Percentiles rank a stretch among this genome's conserved stretches.
Evolutionary conservation across 805 yeast genomes (phyloP).

Genomic region (Kodamaea nitidulidarum): DNA sequence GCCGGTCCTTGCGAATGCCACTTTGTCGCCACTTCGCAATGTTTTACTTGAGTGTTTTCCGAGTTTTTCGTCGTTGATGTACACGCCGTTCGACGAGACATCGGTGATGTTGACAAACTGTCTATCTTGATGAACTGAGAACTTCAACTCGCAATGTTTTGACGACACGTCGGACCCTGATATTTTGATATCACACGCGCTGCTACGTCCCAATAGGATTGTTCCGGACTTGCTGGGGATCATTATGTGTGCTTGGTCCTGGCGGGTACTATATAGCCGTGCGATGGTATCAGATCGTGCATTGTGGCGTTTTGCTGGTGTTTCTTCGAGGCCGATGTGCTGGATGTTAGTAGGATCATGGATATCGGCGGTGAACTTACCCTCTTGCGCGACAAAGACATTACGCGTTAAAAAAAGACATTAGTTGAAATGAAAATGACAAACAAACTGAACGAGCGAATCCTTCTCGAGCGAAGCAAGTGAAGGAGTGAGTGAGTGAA

Average conservation of each 20-base stretch:
- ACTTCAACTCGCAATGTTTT: constrained; percentile 52
- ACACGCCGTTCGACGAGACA: constrained; percentile 62
- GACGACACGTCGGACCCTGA: constrained; percentile 62
- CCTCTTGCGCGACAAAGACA: constrained; percentile 25
- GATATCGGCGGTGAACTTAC: constrained; percentile 14
- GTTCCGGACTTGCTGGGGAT: constrained; percentile 23
- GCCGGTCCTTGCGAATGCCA: constrained; percentile 52
- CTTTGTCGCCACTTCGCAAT: constrained; percentile 60
- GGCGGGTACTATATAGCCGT: constrained; percentile 19
- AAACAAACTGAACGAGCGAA: too few relatives aligned
- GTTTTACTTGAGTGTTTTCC: constrained; percentile 47
- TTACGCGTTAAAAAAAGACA: too few relatives aligned
- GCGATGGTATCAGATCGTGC: constrained; percentile 20
- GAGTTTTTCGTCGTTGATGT: constrained; percentile 52
- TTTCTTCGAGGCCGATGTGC: constrained; percentile 13
- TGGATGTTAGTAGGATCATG: constrained; percentile 15
- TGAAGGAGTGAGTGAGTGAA: too few relatives aligned
- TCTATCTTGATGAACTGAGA: constrained; percentile 31
- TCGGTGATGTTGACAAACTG: constrained; percentile 50
- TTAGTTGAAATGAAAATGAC: too few relatives aligned
- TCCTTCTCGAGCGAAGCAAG: too few relatives aligned
- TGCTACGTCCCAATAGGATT: constrained; percentile 50
- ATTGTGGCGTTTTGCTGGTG: constrained; percentile 15
- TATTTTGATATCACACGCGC: constrained; percentile 54
- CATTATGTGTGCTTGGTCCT: constrained; percentile 19